Base-by-base conservation (phyloP, 306 rosid species). In the Dryas alaskensis region DNA sequence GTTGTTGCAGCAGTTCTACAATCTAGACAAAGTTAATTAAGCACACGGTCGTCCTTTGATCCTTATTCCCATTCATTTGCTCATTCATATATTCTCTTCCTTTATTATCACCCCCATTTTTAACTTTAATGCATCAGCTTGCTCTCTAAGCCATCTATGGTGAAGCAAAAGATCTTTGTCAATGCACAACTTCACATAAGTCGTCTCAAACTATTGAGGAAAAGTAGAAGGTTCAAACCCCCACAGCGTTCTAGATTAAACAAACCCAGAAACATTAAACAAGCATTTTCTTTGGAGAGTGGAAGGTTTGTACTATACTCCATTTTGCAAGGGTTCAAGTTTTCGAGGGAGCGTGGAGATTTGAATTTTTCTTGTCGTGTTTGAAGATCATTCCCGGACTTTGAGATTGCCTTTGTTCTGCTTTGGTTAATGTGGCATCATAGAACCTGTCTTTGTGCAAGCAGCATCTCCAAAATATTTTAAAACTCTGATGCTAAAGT, bases 321-420 rank as follows among this genome's bases (percentile, higher is more conserved):
- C 65, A 60, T 60, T 40, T 7, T 40, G 67, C 48, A 40, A 62
- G 48, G 47, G 14, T 39, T 62, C 4, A 8, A n/a, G 48, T 16
- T 62, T 7, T 62, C 48, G 25, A 68, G 43, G 74, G 75, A 57
- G 45, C 66, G 76, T 72, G 48, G 57, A 48, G 10, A 67, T 72
- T 72, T 72, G 76, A 72, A 72, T 22, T 59, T 59, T 46, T 25
- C 47, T 72, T 59, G 67, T 72, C 76, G 31, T 27, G 67, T 48
- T 46, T 72, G 57, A 45, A 72, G 76, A 72, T 59, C 67, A 16
- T 45, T 72, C 58, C 75, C 76, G 55, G 47, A 14, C 46, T 72
- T 72, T 44, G 65, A 70, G 58, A 59, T 72, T 59, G 31, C 67
- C 76, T 72, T 47, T 14, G 12, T 19, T 71, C 55, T 58, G 54